Evolutionary conservation across 768 basidiomycete genomes (phyloP), one percentile per base, ranked within the genome.

Genomic region (Boletus rubroflammeus): DNA sequence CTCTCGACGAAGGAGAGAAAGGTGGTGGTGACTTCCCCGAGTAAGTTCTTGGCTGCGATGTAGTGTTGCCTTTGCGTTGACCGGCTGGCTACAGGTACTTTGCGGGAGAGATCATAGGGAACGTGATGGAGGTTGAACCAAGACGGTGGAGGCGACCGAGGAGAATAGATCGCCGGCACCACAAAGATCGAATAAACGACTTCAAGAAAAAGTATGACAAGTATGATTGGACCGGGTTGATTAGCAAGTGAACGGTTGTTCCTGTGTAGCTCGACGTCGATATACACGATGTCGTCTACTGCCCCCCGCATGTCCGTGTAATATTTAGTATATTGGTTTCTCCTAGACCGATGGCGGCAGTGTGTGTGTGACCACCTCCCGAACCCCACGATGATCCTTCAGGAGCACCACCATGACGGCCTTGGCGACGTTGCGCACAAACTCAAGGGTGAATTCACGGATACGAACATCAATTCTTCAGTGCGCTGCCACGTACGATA

Each of bases 61-160:
- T 35, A 1, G 17, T 34, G 34, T 19, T 26, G 1, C 31, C 6
- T 32, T 39, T 45, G 44, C 6, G n/a, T 17, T 67, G 45, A 67
- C 48, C 1, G 21, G 21, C n/a, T 25, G 50, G 25, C 10, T 34
- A 19, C 59, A 96, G 94, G 55, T 97, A 91, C 68, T 99, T 99
- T 68, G 95, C 93, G 0, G 86, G 82, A 17, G 96, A 99, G 71
- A 96, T 98, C 61, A 86, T 98, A 57, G 96, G 96, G 8, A 93
- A 92, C 62, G 67, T 97, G 52, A 75, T 99, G 46, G 93, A 93
- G 13, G 66, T 97, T 36, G 93, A 96, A 65, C 84, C 95, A 2
- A 75, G 92, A 51, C 78, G 78, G 60, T 99, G 96, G 96, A 74
- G 88, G 50, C 79, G 85, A 60, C 94, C 96, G 3, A 80, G 81